Evolutionary conservation across 352 stramenopile species (phyloP).

Genomic region (Phytopythium aichiense): DNA sequence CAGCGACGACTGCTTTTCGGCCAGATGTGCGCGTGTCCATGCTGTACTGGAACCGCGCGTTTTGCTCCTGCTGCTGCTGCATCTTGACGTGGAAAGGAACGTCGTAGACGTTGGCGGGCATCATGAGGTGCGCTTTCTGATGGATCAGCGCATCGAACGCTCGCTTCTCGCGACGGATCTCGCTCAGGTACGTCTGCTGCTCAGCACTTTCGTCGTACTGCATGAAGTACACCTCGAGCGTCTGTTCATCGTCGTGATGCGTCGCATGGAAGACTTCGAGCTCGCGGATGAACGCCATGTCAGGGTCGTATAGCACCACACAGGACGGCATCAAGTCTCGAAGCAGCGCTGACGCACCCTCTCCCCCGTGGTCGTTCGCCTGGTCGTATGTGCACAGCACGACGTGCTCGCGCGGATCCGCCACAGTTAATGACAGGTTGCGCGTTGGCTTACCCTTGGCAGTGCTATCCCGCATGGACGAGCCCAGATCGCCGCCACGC

Average conservation of each 20-base stretch:
- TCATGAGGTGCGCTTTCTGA: conserved; percentile 91
- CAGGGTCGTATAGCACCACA: conserved; percentile 95
- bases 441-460: conserved; percentile 9
- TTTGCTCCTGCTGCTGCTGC: conserved; percentile 35
- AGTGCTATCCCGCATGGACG: neutral
- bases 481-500: conserved; percentile 6
- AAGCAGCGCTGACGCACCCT: conserved; percentile 66
- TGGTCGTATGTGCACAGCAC: conserved; percentile 82
- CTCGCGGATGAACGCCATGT: conserved; percentile 93
- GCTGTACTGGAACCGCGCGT: conserved; percentile 42
- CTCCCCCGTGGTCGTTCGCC: conserved; percentile 44
- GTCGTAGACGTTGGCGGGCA: conserved; percentile 85
- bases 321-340: conserved; percentile 88
- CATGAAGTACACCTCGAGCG: conserved; percentile 93
- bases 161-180: conserved; percentile 94
- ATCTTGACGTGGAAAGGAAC: conserved; percentile 78
- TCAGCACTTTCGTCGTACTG: conserved; percentile 96
- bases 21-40: conserved; percentile 78
- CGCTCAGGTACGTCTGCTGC: conserved; percentile 93
- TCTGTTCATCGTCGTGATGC: conserved; percentile 12
- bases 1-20: conserved; percentile 32
- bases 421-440: conserved; percentile 43
- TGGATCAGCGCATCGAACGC: conserved; percentile 96
- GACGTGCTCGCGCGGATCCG: conserved; percentile 46
- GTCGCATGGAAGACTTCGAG: conserved; percentile 92